These are phyloP conservation scores for Angomonas deanei DNA, from an alignment of 208 protist genomes.

Conservation along the genomic window DNA sequence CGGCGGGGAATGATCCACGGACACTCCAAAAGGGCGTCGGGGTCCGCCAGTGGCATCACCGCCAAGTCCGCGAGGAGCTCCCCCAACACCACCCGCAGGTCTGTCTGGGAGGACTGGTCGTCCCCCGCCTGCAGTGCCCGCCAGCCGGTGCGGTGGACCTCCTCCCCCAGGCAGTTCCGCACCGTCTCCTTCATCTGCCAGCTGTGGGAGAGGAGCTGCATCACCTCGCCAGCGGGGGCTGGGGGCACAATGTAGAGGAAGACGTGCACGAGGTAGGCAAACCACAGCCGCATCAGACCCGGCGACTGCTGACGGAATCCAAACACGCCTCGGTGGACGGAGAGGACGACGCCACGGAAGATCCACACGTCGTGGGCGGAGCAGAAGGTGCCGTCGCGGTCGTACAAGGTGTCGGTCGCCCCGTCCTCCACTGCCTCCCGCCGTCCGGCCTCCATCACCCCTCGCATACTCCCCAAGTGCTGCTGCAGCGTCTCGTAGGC, in stretches of 20 bases:
- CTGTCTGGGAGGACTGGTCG: constrained; percentile 46
- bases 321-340: constrained; percentile 62
- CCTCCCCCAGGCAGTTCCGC: constrained; percentile 24
- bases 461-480: constrained; percentile 32
- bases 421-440: constrained; percentile 31
- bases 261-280: constrained; percentile 61
- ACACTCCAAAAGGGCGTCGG: constrained; percentile 10
- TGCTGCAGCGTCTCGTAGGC: constrained; percentile 44
- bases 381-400: constrained; percentile 53
- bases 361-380: constrained; percentile 39
- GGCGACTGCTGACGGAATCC: constrained; percentile 30
- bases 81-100: constrained; percentile 53
- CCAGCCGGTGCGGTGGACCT: constrained; percentile 33
- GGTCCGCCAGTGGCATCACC: constrained; percentile 43
- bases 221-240: constrained; percentile 27
- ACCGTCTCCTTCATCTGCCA: constrained; percentile 24
- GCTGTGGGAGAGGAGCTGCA: constrained; percentile 35
- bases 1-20: constrained; percentile 10
- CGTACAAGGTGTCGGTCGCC: constrained; percentile 31
- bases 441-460: constrained; percentile 44
- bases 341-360: constrained; percentile 36
- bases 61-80: constrained; percentile 64
- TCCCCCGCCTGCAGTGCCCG: constrained; percentile 24
- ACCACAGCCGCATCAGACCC: constrained; percentile 64
- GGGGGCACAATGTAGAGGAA: constrained; percentile 62